These are phyloP conservation scores for Auriculariales sp. DNA, from an alignment of 768 basidiomycete species.

Conservation along the genomic window DNA sequence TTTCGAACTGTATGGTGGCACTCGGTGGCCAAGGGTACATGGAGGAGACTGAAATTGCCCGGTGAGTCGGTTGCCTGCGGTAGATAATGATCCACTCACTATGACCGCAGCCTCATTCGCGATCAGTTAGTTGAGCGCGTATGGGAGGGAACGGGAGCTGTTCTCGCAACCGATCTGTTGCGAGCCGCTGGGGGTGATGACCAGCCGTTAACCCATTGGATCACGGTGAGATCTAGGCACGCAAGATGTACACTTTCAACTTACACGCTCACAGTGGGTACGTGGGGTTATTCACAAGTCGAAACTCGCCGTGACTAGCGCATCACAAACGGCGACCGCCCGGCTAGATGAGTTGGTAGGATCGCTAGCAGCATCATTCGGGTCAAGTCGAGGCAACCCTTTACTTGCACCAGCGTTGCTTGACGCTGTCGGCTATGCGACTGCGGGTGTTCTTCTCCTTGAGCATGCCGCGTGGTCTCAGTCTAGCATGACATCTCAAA, in stretches of 20 bases:
- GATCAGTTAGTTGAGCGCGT: slow-evolving; percentile 68
- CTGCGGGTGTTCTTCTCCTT: slow-evolving; percentile 41
- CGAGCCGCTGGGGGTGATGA: slow-evolving; percentile 33
- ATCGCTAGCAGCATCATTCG: slow-evolving; percentile 26
- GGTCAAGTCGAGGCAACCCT: slow-evolving; percentile 23
- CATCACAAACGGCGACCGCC: slow-evolving; percentile 11
- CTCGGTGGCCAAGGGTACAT: slow-evolving; percentile 73
- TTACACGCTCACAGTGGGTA: not conserved
- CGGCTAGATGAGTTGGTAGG: slow-evolving; percentile 25
- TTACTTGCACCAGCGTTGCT: slow-evolving; percentile 43
- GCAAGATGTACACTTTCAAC: not conserved
- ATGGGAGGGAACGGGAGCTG: slow-evolving; percentile 58
- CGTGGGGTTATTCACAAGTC: slow-evolving; percentile 25
- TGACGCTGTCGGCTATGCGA: slow-evolving; percentile 38
- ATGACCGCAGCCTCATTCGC: slow-evolving; percentile 30
- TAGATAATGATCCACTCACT: not conserved
- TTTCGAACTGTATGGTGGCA: slow-evolving; percentile 62
- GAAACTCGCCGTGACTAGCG: slow-evolving; percentile 27
- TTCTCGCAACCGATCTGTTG: slow-evolving; percentile 53
- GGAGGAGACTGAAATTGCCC: slow-evolving; percentile 63
- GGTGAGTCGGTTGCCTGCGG: slow-evolving; percentile 15
- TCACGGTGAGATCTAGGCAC: slow-evolving; percentile 31
- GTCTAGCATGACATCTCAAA: slow-evolving; percentile 11
- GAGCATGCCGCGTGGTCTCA: slow-evolving; percentile 57
- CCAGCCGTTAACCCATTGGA: slow-evolving; percentile 29